A percentile compares a stretch with the other conserved stretches of the same genome.
phyloP scores from a whole-genome alignment of 73 alveolate genomes.

The Symbiodinium natans region DNA sequence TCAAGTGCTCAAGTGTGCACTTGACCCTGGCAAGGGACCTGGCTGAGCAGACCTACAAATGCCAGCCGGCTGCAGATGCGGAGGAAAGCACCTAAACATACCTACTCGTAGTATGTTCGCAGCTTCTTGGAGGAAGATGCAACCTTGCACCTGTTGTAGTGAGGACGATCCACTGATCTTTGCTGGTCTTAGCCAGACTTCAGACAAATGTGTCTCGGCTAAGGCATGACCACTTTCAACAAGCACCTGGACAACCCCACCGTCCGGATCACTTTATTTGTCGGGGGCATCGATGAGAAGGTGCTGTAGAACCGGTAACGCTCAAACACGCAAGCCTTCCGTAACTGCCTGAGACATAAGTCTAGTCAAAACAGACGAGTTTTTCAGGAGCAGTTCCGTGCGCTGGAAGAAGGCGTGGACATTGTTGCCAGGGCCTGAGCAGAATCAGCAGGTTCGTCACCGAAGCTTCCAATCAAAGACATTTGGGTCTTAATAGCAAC shows the following conservation, averaged over 20 bases:
- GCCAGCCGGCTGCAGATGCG: background rate
- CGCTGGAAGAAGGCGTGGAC: constrained; percentile 87
- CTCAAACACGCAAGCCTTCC: too few species aligned
- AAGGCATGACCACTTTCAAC: constrained; percentile 93
- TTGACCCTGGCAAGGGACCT: constrained; percentile 58
- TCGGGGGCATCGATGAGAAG: constrained; percentile 94
- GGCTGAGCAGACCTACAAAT: constrained; percentile 94
- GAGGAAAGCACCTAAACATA: background rate
- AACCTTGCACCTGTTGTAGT: too few species aligned
- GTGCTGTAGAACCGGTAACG: too few species aligned
- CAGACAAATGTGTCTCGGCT: background rate
- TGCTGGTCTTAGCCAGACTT: background rate
- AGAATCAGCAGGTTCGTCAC: background rate
- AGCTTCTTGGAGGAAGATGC: background rate
- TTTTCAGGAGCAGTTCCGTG: constrained; percentile 78
- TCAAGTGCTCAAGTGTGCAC: background rate
- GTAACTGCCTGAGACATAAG: too few species aligned
- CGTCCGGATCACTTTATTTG: constrained; percentile 79
- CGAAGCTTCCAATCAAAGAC: too few species aligned
- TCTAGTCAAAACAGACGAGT: background rate
- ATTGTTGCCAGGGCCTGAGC: background rate
- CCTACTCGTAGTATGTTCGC: too few species aligned
- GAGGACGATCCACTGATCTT: too few species aligned
- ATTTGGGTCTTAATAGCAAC: too few species aligned
- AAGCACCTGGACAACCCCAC: constrained; percentile 86